phyloP scores from a whole-genome alignment of 169 alveolate species.

The Plasmodium relictum region DNA sequence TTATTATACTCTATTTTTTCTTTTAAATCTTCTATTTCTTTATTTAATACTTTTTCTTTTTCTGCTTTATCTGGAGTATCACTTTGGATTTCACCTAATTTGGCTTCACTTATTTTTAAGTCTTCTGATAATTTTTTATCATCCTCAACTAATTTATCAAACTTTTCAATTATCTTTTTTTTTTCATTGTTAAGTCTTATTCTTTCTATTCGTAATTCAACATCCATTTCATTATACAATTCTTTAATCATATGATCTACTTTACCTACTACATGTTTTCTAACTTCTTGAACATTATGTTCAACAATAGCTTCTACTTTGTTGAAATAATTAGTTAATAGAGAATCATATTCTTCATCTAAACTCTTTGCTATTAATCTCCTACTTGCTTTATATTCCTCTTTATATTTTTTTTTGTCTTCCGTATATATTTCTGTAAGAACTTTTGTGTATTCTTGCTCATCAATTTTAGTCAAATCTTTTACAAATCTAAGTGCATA shows the following conservation, averaged over 20 bases:
- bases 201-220: slow-evolving; percentile 22
- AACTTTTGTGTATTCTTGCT: neutral
- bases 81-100: neutral
- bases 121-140: slow-evolving; percentile 2
- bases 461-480: slow-evolving; percentile 46
- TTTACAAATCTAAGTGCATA: slow-evolving; percentile 20
- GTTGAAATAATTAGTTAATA: neutral
- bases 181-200: neutral
- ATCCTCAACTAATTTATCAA: neutral
- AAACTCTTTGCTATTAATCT: slow-evolving; percentile 20
- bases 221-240: neutral
- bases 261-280: neutral
- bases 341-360: neutral
- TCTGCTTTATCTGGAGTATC: neutral
- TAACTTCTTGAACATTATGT: slow-evolving; percentile 9
- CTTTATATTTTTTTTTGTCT: slow-evolving; percentile 11
- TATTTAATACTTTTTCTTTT: neutral
- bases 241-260: neutral
- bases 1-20: slow-evolving; percentile 9
- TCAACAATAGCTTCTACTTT: neutral
- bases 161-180: neutral
- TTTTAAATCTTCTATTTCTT: slow-evolving; percentile 10
- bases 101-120: neutral
- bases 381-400: slow-evolving; percentile 8
- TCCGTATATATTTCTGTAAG: slow-evolving; percentile 18